Conservation (phyloP, 352 stramenopile species). For the Globisporangium spinosum region DNA sequence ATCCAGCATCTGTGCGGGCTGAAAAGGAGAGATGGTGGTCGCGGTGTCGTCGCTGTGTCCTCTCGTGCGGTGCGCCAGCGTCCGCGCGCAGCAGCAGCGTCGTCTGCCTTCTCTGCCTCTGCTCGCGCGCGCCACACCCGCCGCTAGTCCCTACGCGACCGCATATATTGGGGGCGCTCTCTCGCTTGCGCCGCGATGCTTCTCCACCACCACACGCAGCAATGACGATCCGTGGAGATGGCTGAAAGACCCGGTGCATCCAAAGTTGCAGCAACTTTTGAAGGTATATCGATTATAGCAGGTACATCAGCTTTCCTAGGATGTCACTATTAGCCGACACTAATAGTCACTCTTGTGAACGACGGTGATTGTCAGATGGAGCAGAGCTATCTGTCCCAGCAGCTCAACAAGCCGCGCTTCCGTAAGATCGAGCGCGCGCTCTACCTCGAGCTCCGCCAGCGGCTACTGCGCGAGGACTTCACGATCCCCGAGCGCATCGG, state of each 20-base stretch:
- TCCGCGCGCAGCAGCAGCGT: not conserved
- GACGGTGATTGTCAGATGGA: slow-evolving; percentile 23
- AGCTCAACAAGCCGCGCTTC: slow-evolving; percentile 53
- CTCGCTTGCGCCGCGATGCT: not conserved
- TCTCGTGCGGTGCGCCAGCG: not conserved
- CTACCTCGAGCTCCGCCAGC: slow-evolving; percentile 63
- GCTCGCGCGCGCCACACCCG: not conserved
- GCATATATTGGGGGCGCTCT: not conserved
- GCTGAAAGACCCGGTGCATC: slow-evolving; percentile 44
- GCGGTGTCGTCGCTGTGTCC: not conserved
- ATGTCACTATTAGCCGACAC: not conserved
- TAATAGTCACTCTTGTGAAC: slow-evolving; percentile 1
- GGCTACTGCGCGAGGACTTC: slow-evolving; percentile 55
- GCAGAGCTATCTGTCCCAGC: slow-evolving; percentile 43
- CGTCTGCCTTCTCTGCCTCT: not conserved
- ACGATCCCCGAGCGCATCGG: slow-evolving; percentile 77
- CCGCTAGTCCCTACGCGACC: not conserved
- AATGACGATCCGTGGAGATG: slow-evolving; percentile 28
- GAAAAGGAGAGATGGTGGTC: not conserved
- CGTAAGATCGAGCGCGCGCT: slow-evolving; percentile 55
- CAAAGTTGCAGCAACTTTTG: slow-evolving; percentile 55
- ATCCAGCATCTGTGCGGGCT: not conserved
- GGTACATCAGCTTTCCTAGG: not conserved
- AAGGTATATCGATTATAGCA: slow-evolving; percentile 32
- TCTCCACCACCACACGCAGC: not conserved